Percentiles rank a stretch among this genome's conserved stretches.
Conservation (phyloP, 805 yeast genomes). For the Hanseniaspora thailandica region DNA sequence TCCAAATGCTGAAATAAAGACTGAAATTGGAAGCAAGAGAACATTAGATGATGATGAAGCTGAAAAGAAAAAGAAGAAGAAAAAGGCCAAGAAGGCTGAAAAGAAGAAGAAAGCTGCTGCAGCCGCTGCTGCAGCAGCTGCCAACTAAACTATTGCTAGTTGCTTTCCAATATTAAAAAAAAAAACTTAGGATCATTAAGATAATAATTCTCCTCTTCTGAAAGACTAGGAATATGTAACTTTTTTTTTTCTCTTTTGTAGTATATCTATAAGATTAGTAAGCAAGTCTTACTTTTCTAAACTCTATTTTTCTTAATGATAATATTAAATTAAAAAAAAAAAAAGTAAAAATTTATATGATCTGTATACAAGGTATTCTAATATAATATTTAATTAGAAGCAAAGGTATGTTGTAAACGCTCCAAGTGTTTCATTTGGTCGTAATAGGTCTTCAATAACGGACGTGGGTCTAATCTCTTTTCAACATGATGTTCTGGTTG, state of each 20-base stretch:
- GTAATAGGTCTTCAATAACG: constrained; percentile 5
- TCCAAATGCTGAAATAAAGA: background rate
- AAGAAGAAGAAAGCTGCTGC: constrained; percentile 13
- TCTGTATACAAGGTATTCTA: background rate
- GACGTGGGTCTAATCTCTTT: constrained; percentile 16
- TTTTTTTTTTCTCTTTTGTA: too few relatives aligned
- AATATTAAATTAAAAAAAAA: background rate
- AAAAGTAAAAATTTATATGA: background rate
- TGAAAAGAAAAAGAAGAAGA: constrained; percentile 15
- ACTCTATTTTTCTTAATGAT: background rate
- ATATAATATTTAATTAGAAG: background rate
- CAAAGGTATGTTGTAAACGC: constrained; percentile 8
- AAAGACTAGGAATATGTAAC: too few relatives aligned
- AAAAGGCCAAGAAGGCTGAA: constrained; percentile 14
- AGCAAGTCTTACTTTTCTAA: too few relatives aligned
- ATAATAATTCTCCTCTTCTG: too few relatives aligned
- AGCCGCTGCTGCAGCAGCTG: constrained; percentile 11
- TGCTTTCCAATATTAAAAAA: background rate
- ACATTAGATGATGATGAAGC: constrained; percentile 5
- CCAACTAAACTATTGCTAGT: background rate
- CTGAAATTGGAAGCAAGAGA: constrained; percentile 8
- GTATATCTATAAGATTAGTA: too few relatives aligned
- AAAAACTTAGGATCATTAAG: background rate
- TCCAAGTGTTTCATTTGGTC: constrained; percentile 15
- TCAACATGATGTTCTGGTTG: constrained; percentile 52